These are phyloP conservation scores for Fereydounia khargensis DNA, from an alignment of 1,284 basidiomycete genomes.

Conservation along the genomic window DNA sequence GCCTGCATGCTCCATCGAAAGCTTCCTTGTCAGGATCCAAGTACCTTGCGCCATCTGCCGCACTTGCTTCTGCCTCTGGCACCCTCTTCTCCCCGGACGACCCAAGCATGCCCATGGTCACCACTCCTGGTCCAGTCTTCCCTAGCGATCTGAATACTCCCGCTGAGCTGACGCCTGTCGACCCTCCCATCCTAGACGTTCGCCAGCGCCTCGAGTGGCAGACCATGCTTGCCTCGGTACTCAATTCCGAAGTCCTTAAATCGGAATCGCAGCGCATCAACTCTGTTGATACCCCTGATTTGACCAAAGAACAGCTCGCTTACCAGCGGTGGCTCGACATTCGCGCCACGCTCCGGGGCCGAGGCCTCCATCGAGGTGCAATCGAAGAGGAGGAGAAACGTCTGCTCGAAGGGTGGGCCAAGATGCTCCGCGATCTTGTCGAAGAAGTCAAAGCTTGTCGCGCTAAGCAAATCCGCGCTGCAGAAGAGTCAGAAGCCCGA, in stretches of 20 bases:
- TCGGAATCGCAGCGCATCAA: conserved; percentile 57
- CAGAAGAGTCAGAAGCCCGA: conserved; percentile 61
- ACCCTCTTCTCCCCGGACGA: no score
- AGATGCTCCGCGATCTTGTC: conserved; percentile 76
- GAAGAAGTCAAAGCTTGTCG: conserved; percentile 77
- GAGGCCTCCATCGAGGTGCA: conserved; percentile 60
- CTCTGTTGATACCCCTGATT: conserved; percentile 56
- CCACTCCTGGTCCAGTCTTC: conserved; percentile 27
- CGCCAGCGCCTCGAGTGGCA: conserved; percentile 55
- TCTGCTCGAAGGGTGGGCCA: conserved; percentile 76
- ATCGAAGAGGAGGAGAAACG: conserved; percentile 78
- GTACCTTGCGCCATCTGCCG: no score
- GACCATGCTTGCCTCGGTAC: conserved; percentile 55
- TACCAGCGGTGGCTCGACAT: conserved; percentile 79
- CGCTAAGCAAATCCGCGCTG: conserved; percentile 57
- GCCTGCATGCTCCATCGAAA: no score
- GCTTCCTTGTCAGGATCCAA: no score
- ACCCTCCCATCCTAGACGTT: conserved; percentile 35
- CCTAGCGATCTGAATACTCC: conserved; percentile 26
- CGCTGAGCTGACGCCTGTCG: conserved; percentile 11
- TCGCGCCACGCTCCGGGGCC: conserved; percentile 76
- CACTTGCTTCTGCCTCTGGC: no score
- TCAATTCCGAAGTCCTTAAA: conserved; percentile 53
- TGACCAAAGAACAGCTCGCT: conserved; percentile 45
- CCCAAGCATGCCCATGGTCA: conserved; percentile 4